These are phyloP conservation scores for Citrus hindsii DNA, from an alignment of 345 rosid species.

Conservation along the genomic window DNA sequence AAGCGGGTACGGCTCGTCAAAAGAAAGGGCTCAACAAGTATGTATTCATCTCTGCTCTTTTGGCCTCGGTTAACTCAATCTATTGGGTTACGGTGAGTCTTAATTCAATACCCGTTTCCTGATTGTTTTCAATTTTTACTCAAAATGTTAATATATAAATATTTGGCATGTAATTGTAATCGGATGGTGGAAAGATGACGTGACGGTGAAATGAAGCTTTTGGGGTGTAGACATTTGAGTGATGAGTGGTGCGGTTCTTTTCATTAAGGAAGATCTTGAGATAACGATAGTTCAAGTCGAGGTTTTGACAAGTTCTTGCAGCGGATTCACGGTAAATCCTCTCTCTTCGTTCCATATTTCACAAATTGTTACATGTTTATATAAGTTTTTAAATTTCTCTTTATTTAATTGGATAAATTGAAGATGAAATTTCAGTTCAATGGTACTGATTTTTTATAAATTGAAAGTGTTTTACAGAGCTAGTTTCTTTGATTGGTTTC, in stretches of 20 bases:
- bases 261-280: conserved; percentile 42
- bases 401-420: no score
- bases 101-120: not conserved
- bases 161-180: no score
- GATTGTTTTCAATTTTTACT: not conserved
- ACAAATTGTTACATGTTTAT: no score
- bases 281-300: conserved; percentile 50
- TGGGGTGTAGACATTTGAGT: conserved; percentile 53
- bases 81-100: conserved; percentile 44
- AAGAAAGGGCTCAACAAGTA: conserved; percentile 30
- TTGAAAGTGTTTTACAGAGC: no score
- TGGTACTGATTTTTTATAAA: no score
- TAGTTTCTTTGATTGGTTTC: no score
- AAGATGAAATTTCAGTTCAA: no score
- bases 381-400: no score
- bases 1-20: not conserved
- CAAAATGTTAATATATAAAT: not conserved
- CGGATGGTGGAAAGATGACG: no score
- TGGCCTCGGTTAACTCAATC: conserved; percentile 47
- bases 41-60: conserved; percentile 29
- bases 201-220: no score
- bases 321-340: no score
- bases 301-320: conserved; percentile 10
- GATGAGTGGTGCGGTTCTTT: conserved; percentile 62
- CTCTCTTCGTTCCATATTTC: no score